Percentiles rank a stretch among this genome's conserved stretches.
Conservation (phyloP, 2,329 filamentous ascomycete species). For the Monilinia fructicola region DNA sequence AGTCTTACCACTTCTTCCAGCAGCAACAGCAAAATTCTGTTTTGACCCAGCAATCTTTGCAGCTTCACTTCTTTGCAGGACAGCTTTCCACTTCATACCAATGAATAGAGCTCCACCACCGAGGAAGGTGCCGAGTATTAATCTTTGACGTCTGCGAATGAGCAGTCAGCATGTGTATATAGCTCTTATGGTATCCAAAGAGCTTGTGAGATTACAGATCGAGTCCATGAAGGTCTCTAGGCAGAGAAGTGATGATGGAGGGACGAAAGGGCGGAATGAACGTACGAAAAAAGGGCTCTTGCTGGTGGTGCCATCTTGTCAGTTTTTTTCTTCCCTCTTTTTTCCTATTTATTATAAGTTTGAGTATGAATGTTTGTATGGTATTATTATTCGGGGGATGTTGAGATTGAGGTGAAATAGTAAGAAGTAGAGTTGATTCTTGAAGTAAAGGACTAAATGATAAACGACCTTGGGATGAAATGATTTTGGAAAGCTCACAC, state of each 20-base stretch:
- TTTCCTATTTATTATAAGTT: not conserved
- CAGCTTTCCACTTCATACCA: conserved; percentile 40
- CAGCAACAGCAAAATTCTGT: conserved; percentile 36
- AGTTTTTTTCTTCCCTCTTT: not conserved
- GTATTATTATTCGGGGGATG: not conserved
- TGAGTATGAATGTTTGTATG: not conserved
- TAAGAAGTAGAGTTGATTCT: not conserved
- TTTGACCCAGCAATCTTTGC: conserved; percentile 38
- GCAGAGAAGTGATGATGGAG: no score
- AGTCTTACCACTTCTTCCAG: conserved; percentile 38
- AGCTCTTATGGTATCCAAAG: not conserved
- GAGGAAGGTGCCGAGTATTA: conserved; percentile 37
- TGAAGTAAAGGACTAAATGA: no score
- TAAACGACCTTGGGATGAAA: not conserved
- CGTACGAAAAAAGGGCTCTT: conserved; percentile 23
- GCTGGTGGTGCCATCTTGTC: conserved; percentile 20
- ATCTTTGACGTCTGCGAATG: conserved; percentile 35
- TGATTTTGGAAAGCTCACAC: not conserved
- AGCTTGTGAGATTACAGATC: not conserved
- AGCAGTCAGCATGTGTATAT: not conserved
- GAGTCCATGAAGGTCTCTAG: no score
- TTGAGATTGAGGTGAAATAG: not conserved
- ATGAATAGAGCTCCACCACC: conserved; percentile 36
- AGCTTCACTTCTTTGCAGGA: conserved; percentile 39
- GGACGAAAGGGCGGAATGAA: not conserved